Conservation (phyloP, 169 alveolate species). For the Cryptosporidium meleagridis region DNA sequence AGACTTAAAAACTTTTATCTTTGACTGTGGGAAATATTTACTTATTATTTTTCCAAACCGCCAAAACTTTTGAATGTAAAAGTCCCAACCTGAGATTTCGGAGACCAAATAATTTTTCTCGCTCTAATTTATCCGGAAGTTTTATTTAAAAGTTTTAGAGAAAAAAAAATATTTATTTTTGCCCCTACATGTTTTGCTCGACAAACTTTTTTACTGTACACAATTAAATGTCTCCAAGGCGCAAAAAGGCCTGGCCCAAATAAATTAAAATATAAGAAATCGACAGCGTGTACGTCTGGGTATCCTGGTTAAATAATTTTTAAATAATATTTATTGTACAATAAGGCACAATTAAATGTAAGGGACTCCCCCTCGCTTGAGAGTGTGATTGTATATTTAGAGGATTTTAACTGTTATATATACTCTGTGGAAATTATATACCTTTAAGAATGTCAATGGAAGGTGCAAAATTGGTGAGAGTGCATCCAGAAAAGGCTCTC, state of each 20-base stretch:
- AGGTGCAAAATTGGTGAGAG: conserved; percentile 79
- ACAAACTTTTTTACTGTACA: conserved; percentile 23
- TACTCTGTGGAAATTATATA: not conserved
- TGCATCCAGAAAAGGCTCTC: conserved; percentile 86
- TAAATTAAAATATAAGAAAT: conserved; percentile 4
- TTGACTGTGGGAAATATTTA: not conserved
- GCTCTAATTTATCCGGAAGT: not conserved
- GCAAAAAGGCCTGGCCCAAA: conserved; percentile 39
- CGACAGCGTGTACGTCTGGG: conserved; percentile 78
- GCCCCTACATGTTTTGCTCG: conserved; percentile 18
- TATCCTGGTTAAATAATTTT: conserved; percentile 39
- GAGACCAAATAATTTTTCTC: not conserved
- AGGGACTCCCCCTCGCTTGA: conserved; percentile 9
- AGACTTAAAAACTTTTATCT: not conserved
- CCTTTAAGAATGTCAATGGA: conserved; percentile 23
- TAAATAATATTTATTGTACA: not conserved
- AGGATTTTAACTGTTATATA: conserved; percentile 5
- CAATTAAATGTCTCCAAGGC: conserved; percentile 67
- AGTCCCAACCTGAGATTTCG: not conserved
- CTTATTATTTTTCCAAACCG: not conserved
- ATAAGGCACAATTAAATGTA: conserved; percentile 1
- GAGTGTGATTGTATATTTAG: conserved; percentile 29
- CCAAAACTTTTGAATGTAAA: not conserved
- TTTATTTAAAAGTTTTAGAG: not conserved
- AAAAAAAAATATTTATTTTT: not conserved